Base-by-base conservation (phyloP, 2,329 filamentous ascomycete genomes). In the Colletotrichum sp. region DNA sequence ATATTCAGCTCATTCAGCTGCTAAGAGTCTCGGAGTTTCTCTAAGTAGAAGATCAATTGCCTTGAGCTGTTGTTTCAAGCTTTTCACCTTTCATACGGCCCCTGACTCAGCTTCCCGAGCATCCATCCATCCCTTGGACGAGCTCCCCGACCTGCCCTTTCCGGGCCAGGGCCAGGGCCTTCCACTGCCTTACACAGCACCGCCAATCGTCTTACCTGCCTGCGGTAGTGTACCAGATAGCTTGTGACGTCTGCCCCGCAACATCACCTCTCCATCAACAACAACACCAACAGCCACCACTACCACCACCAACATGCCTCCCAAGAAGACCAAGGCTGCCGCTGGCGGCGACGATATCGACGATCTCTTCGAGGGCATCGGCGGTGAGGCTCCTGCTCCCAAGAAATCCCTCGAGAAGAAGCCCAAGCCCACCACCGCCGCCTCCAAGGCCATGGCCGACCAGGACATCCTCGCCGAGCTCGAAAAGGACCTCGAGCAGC, bases 391-490 rank as follows among this genome's bases (percentile, higher is more conserved):
- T 72, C 78, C 86, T 76, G 85, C 83, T n/a, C 79, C 84, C 73
- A 89, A 89, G 81, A 92, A 92, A 82, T 78, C 86, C 22, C 78
- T 83, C 75, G 68, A 83, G 76, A 88, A 87, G 82, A 76, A 83
- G 65, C 72, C 84, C 80, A 89, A 89, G 81, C 83, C 88, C 77
- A 85, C 88, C 78, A 89, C 90, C 70, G 85, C 89, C 71, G 84
- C 87, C 70, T 84, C 88, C 79, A 90, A 90, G 82, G 81, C 86
- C 68, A 85, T 85, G 81, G 81, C 84, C 80, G 90, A 93, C 80
- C 90, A 95, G 80, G 96, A 98, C 83, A 92, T 96, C 74, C 90
- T 99, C 52, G 96, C 96, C 77, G 96, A 98, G 80, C 91, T 99
- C 77, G 95, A 98, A 84, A 93, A 93, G 69, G 77, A 78, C 30